Percentiles rank a stretch among this genome's conserved stretches.
Evolutionary conservation across 352 stramenopile genomes (phyloP).

Genomic region (Phytophthora palmivora): DNA sequence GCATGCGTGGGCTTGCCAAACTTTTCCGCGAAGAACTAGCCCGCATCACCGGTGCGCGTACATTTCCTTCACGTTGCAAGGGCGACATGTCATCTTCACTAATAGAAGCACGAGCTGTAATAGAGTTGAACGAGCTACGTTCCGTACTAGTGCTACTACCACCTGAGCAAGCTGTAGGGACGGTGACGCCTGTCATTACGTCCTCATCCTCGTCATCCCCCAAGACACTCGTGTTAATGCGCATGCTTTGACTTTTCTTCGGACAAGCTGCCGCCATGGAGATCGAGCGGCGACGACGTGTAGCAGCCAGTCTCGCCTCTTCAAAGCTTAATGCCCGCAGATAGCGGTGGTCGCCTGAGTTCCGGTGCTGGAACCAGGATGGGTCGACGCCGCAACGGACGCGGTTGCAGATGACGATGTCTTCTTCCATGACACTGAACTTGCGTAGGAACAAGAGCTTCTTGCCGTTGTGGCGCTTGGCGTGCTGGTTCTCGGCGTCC

Average conservation of each 20-base stretch:
- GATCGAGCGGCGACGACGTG: slow-evolving; percentile 40
- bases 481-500: slow-evolving; percentile 46
- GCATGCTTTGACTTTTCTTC: slow-evolving; percentile 32
- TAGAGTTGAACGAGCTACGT: slow-evolving; percentile 29
- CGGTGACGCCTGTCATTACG: neutral
- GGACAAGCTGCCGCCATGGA: slow-evolving; percentile 19
- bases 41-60: slow-evolving; percentile 3
- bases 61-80: slow-evolving; percentile 16
- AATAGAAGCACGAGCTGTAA: slow-evolving; percentile 17
- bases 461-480: slow-evolving; percentile 45
- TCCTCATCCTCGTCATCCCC: slow-evolving; percentile 6
- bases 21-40: slow-evolving; percentile 21
- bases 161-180: neutral
- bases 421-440: slow-evolving; percentile 69
- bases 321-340: slow-evolving; percentile 62
- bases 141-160: slow-evolving; percentile 29
- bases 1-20: slow-evolving; percentile 18
- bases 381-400: slow-evolving; percentile 66
- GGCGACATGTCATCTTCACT: slow-evolving; percentile 16
- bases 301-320: slow-evolving; percentile 50
- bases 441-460: slow-evolving; percentile 69
- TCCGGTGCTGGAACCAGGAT: slow-evolving; percentile 49
- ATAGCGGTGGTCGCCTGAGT: slow-evolving; percentile 47
- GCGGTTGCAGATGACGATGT: slow-evolving; percentile 78
- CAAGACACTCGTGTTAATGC: slow-evolving; percentile 16